These are phyloP conservation scores for Panellus pusillus DNA, from an alignment of 768 basidiomycete species.

Conservation along the genomic window DNA sequence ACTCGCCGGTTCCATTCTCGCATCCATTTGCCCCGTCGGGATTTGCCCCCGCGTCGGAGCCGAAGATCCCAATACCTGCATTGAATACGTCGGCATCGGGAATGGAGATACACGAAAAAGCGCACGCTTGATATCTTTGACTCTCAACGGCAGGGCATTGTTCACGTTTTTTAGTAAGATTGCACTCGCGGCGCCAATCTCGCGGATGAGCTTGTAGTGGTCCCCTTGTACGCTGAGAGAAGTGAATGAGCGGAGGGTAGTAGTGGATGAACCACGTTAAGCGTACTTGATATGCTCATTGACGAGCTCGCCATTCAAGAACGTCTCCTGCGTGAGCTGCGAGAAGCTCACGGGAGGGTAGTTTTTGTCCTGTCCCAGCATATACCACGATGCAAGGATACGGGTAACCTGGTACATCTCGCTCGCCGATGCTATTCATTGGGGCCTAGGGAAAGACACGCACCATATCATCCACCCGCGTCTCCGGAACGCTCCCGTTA, in stretches of 20 bases:
- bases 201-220: constrained; percentile 48
- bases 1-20: neutral
- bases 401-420: constrained; percentile 33
- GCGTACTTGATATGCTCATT: constrained; percentile 12
- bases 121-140: constrained; percentile 37
- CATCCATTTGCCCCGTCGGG: constrained; percentile 33
- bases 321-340: neutral
- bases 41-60: constrained; percentile 39
- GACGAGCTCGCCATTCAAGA: neutral
- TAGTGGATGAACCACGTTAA: neutral
- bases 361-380: constrained; percentile 19
- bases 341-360: constrained; percentile 5
- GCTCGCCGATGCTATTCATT: too few relatives aligned
- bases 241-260: neutral
- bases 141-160: constrained; percentile 41
- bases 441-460: constrained; percentile 16
- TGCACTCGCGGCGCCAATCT: constrained; percentile 61
- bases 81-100: neutral
- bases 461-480: constrained; percentile 55
- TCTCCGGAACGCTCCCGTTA: constrained; percentile 46
- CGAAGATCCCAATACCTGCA: constrained; percentile 33
- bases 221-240: constrained; percentile 12
- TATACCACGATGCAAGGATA: constrained; percentile 45
- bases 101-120: neutral
- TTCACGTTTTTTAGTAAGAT: constrained; percentile 63